Conservation (phyloP, 2,329 filamentous ascomycete genomes). For the Neonectria faginata region DNA sequence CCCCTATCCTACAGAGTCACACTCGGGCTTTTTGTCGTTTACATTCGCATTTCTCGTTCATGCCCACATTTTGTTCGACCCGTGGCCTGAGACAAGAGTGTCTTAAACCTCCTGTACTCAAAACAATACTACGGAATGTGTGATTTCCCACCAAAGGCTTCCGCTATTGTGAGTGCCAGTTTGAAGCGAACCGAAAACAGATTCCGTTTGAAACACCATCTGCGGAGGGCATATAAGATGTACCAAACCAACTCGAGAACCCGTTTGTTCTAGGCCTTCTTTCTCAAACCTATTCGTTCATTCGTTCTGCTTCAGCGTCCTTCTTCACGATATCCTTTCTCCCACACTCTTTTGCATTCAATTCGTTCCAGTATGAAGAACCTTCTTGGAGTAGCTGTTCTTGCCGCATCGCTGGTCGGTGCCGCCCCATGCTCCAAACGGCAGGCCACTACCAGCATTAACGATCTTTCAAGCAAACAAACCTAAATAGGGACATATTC, state of each 20-base stretch:
- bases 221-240: background rate
- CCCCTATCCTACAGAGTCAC: background rate
- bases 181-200: background rate
- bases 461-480: background rate
- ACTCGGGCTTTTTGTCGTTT: background rate
- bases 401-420: slow-evolving; percentile 2
- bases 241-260: background rate
- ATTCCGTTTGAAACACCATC: background rate
- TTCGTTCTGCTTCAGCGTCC: background rate
- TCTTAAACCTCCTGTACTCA: background rate
- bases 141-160: background rate
- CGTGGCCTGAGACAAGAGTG: background rate
- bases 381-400: background rate
- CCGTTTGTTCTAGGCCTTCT: background rate
- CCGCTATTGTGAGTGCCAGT: background rate
- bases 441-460: slow-evolving; percentile 12
- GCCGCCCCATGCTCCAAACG: slow-evolving; percentile 6
- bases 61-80: background rate
- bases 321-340: background rate
- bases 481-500: too few species aligned
- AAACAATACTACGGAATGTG: background rate
- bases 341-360: background rate
- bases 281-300: background rate
- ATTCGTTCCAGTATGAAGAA: background rate
- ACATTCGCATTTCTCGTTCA: background rate